A percentile compares a stretch with the other conserved stretches of the same genome.
phyloP scores from a whole-genome alignment of 768 basidiomycete genomes.

The Saitozyma podzolica region DNA sequence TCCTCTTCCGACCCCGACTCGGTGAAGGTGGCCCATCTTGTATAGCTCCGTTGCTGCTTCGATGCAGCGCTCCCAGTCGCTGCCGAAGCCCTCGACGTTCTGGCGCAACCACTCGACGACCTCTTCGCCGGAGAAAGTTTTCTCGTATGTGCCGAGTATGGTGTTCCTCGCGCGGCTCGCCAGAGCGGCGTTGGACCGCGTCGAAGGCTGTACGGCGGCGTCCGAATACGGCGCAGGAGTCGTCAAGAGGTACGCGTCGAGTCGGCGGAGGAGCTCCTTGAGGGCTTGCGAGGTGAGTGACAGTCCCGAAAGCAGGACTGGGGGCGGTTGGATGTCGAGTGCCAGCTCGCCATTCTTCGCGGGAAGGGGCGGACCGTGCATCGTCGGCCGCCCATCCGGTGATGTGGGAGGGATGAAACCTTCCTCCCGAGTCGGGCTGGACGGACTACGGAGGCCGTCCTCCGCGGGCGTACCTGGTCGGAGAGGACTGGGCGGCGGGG shows the following conservation, averaged over 20 bases:
- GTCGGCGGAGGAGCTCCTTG: conserved; percentile 66
- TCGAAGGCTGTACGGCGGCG: conserved; percentile 13
- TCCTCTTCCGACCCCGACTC: conserved; percentile 64
- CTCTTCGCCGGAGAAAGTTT: conserved; percentile 86
- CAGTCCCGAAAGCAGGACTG: conserved; percentile 74
- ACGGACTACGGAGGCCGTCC: conserved; percentile 57
- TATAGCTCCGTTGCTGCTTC: conserved; percentile 68
- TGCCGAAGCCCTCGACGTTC: conserved; percentile 74
- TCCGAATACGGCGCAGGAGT: conserved; percentile 39
- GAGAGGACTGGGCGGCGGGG: conserved; percentile 42
- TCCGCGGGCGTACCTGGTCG: conserved; percentile 32
- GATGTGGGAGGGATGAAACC: conserved; percentile 57
- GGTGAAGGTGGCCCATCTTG: conserved; percentile 54
- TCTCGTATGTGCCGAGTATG: conserved; percentile 55
- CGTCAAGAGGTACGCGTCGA: conserved; percentile 39
- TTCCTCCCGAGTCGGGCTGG: conserved; percentile 67
- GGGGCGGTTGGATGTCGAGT: conserved; percentile 32
- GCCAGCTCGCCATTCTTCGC: conserved; percentile 42
- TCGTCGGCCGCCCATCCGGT: conserved; percentile 48
- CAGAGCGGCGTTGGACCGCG: conserved; percentile 57
- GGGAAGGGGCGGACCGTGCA: conserved; percentile 49
- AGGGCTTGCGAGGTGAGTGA: conserved; percentile 66
- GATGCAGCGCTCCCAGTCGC: conserved; percentile 74
- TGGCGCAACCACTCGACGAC: conserved; percentile 79
- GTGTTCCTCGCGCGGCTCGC: conserved; percentile 43